These are phyloP conservation scores for Aspergillus pseudoterreus DNA, from an alignment of 2,329 filamentous ascomycete species.

Conservation along the genomic window DNA sequence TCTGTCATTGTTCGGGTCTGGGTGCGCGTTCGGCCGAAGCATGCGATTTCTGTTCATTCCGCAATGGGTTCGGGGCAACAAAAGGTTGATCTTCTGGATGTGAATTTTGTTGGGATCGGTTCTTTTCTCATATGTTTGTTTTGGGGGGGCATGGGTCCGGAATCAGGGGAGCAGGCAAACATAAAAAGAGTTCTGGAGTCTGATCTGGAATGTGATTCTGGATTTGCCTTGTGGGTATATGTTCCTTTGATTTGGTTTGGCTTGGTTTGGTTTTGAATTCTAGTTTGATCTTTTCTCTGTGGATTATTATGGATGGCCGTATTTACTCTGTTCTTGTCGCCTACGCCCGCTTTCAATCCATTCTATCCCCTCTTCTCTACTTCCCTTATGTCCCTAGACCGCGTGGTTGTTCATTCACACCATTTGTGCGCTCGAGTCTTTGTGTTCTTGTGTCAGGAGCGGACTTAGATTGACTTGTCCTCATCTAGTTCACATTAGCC, in stretches of 20 bases:
- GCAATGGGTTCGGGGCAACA: slow-evolving; percentile 13
- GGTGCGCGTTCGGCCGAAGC: slow-evolving; percentile 15
- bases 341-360: too few relatives aligned
- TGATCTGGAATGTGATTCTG: slow-evolving; percentile 16
- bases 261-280: too few relatives aligned
- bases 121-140: slow-evolving; percentile 6
- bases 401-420: too few relatives aligned
- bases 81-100: slow-evolving; percentile 11
- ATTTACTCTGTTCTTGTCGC: too few relatives aligned
- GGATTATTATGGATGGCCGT: too few relatives aligned
- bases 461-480: too few relatives aligned
- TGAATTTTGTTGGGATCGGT: not conserved
- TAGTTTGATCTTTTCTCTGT: too few relatives aligned
- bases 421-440: too few relatives aligned
- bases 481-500: too few relatives aligned
- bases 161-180: slow-evolving; percentile 17
- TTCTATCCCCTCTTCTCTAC: too few relatives aligned
- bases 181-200: slow-evolving; percentile 24
- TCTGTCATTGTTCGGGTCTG: slow-evolving; percentile 15
- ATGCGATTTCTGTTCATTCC: slow-evolving; percentile 8
- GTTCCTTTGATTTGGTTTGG: not conserved
- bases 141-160: slow-evolving; percentile 15
- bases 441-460: too few relatives aligned
- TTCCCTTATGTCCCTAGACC: too few relatives aligned
- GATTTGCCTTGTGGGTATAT: slow-evolving; percentile 5